These are phyloP conservation scores for Xylariaceae sp. DNA, from an alignment of 2,329 filamentous ascomycete genomes.

Conservation along the genomic window DNA sequence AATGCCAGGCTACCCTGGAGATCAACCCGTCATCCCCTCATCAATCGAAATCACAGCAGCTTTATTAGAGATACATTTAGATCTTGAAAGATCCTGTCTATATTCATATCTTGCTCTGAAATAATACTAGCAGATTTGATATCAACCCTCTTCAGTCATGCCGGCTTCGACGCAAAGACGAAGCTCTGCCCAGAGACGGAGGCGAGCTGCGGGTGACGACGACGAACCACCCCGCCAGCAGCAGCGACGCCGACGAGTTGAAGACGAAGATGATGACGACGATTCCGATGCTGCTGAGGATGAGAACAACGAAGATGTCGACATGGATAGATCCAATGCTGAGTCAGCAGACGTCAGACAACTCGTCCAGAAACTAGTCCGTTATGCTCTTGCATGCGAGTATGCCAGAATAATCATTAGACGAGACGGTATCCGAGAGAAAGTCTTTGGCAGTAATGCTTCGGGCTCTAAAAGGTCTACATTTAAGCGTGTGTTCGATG, in stretches of 20 bases:
- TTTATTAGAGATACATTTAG: no score
- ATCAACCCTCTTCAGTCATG: no score
- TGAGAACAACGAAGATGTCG: constrained; percentile 14
- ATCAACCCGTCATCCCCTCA: no score
- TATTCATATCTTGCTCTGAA: no score
- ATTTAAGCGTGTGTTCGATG: constrained; percentile 76
- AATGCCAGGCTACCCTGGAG: no score
- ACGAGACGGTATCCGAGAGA: constrained; percentile 59
- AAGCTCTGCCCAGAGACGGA: constrained; percentile 27
- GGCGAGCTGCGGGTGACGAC: constrained; percentile 33
- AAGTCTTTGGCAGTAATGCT: constrained; percentile 68
- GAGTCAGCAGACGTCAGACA: constrained; percentile 47
- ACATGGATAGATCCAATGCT: constrained; percentile 16
- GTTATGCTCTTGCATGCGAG: constrained; percentile 64
- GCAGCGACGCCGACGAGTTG: constrained; percentile 24
- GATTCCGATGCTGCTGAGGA: constrained; percentile 33
- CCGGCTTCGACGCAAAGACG: no score
- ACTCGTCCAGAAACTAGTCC: constrained; percentile 63
- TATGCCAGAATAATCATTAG: constrained; percentile 57
- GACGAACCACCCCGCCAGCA: constrained; percentile 34
- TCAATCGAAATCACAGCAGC: no score
- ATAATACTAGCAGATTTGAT: no score
- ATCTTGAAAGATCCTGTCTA: no score
- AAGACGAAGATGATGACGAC: constrained; percentile 20
- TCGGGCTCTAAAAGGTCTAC: no score